phyloP scores from a whole-genome alignment of 1,284 basidiomycete genomes.

The Trichosporon sp. region DNA sequence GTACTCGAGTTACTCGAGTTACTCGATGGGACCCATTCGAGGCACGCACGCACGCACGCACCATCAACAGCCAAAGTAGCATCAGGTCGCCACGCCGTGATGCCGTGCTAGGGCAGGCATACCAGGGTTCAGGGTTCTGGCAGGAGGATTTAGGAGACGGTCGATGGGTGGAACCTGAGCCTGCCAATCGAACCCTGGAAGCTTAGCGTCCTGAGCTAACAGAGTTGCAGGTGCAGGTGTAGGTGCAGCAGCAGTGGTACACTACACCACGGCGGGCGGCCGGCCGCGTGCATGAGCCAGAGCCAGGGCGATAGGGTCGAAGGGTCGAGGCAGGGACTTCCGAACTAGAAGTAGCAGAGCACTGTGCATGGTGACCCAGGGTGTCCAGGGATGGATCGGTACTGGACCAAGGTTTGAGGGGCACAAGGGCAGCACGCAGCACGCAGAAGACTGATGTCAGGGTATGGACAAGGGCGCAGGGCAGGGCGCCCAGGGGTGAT shows the following conservation, averaged over 20 bases:
- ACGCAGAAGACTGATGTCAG: background rate
- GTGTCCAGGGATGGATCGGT: background rate
- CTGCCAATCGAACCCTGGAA: background rate
- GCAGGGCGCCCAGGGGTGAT: background rate
- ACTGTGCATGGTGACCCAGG: background rate
- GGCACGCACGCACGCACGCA: too few relatives aligned
- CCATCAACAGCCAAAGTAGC: too few relatives aligned
- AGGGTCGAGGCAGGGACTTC: too few relatives aligned
- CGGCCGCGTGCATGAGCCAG: too few relatives aligned
- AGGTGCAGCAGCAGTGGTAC: too few relatives aligned
- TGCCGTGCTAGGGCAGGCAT: too few relatives aligned
- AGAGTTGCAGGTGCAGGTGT: background rate
- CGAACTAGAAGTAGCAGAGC: background rate
- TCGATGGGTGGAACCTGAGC: background rate
- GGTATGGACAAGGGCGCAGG: background rate
- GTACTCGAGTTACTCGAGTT: too few relatives aligned
- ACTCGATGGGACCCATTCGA: too few relatives aligned
- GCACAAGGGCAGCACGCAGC: background rate
- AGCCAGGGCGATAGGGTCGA: too few relatives aligned
- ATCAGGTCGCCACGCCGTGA: too few relatives aligned
- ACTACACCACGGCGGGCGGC: too few relatives aligned
- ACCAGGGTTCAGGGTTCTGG: background rate
- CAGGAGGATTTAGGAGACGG: background rate
- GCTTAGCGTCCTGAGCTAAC: background rate
- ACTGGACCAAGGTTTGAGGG: constrained; percentile 3